A percentile compares a stretch with the other conserved stretches of the same genome.
Conservation (phyloP, 2,329 filamentous ascomycete species). For the Fusarium subglutinans region DNA sequence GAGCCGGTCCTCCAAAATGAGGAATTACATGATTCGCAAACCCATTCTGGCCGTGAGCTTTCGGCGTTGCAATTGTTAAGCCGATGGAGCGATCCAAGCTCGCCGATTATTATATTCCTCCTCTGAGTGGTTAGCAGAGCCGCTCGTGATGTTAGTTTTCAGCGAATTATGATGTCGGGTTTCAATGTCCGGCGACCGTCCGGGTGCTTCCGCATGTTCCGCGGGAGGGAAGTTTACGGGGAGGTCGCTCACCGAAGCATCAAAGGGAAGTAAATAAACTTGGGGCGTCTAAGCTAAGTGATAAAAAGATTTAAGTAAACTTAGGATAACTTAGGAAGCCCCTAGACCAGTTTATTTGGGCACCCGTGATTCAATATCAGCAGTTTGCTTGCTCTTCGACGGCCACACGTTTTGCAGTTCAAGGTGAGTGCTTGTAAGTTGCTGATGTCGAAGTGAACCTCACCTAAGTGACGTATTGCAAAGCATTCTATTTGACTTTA, state of each 20-base stretch:
- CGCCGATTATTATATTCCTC: not conserved
- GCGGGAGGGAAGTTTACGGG: not conserved
- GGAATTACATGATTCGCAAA: not conserved
- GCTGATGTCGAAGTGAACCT: not conserved
- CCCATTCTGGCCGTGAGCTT: not conserved
- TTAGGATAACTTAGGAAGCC: rapidly evolving
- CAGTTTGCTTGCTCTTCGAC: not conserved
- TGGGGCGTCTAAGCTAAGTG: rapidly evolving
- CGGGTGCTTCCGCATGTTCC: constrained; percentile 10
- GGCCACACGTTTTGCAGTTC: not conserved
- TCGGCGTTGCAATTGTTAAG: not conserved
- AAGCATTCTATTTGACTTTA: not conserved
- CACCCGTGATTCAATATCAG: rapidly evolving
- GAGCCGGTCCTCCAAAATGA: not conserved
- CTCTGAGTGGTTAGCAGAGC: not conserved
- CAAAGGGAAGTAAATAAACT: not conserved
- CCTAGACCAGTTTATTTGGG: rapidly evolving
- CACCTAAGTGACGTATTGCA: constrained; percentile 4
- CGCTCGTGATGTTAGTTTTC: not conserved
- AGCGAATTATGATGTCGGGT: constrained; percentile 11
- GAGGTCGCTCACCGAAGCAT: not conserved
- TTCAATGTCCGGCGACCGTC: constrained; percentile 20
- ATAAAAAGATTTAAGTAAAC: not conserved
- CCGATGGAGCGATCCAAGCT: not conserved
- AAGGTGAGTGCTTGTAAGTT: not conserved